Conservation (phyloP, 2,329 filamentous ascomycete genomes). For the Cladobotryum protrusum region DNA sequence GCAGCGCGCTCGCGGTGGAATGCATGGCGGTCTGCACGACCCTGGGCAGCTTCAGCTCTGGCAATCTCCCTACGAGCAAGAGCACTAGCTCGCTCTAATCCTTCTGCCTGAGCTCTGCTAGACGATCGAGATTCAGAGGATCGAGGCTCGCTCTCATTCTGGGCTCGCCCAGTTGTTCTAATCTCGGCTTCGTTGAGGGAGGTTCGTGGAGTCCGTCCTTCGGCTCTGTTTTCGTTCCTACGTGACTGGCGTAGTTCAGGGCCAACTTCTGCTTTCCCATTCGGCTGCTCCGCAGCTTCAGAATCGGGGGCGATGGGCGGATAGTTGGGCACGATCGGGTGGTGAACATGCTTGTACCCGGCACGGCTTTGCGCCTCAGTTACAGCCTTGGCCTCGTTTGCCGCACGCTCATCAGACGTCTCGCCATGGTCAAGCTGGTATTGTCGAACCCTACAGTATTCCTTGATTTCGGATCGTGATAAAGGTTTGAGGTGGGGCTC, state of each 20-base stretch:
- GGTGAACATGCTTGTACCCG: slow-evolving; percentile 20
- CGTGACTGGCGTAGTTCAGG: slow-evolving; percentile 40
- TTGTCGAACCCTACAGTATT: slow-evolving; percentile 57
- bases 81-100: slow-evolving; percentile 41
- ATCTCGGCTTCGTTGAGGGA: slow-evolving; percentile 18
- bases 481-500: slow-evolving; percentile 49
- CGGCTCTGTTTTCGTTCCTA: slow-evolving; percentile 30
- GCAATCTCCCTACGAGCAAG: slow-evolving; percentile 48
- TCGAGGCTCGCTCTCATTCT: slow-evolving; percentile 7
- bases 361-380: slow-evolving; percentile 42
- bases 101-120: slow-evolving; percentile 21
- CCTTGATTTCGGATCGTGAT: slow-evolving; percentile 52
- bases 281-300: slow-evolving; percentile 7
- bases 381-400: slow-evolving; percentile 48
- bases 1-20: slow-evolving; percentile 34
- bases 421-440: slow-evolving; percentile 52
- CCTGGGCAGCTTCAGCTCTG: slow-evolving; percentile 45
- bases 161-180: slow-evolving; percentile 2
- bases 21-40: slow-evolving; percentile 44
- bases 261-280: slow-evolving; percentile 19
- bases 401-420: slow-evolving; percentile 36
- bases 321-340: slow-evolving; percentile 15
- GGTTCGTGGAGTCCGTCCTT: slow-evolving; percentile 24
- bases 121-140: slow-evolving; percentile 17
- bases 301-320: slow-evolving; percentile 19